These are phyloP conservation scores for Lonicera japonica DNA, from an alignment of 129 eudicot genomes.

Conservation along the genomic window DNA sequence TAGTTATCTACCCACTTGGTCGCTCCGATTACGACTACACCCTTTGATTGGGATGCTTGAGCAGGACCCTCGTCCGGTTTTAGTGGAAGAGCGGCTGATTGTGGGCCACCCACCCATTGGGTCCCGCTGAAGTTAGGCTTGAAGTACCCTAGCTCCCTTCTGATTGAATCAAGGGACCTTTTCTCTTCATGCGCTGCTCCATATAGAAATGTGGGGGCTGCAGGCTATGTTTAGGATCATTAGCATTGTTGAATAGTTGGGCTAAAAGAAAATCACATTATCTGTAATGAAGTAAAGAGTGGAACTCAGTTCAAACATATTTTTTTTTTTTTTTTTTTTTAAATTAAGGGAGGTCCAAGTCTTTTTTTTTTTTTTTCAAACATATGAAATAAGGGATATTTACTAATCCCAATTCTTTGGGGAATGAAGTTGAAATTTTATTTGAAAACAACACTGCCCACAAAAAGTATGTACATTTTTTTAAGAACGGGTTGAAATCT, in stretches of 20 bases:
- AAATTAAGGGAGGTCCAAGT: too few species aligned
- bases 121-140: constrained; percentile 57
- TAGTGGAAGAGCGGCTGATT: constrained; percentile 34
- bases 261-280: not conserved
- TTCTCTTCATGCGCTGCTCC: constrained; percentile 76
- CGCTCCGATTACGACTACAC: constrained; percentile 75
- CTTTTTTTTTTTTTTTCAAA: too few species aligned
- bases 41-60: constrained; percentile 44
- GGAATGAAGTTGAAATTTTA: too few species aligned
- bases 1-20: constrained; percentile 90
- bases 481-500: too few species aligned
- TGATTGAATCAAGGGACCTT: constrained; percentile 70
- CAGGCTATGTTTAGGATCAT: constrained; percentile 35
- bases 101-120: constrained; percentile 75
- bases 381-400: too few species aligned
- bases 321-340: too few species aligned
- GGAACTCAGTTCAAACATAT: too few species aligned
- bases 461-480: too few species aligned
- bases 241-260: not conserved
- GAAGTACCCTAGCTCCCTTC: constrained; percentile 89
- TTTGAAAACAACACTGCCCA: too few species aligned
- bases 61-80: constrained; percentile 74
- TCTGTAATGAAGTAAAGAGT: not conserved
- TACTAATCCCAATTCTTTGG: too few species aligned
- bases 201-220: constrained; percentile 89